phyloP scores from a whole-genome alignment of 129 eudicot genomes.

The sunflower (Helianthus annuus) region HanXRQr2.0-SUNRISE NC_035435.2:142671940-142672439 shows the following conservation, averaged over 20 bases:
- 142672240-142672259: constrained; percentile 6
- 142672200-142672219: constrained; percentile 92
- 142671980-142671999: constrained; percentile 57
- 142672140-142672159: constrained; percentile 86
- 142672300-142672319: constrained; percentile 83
- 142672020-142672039: constrained; percentile 5
- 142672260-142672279: constrained; percentile 8
- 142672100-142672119: constrained; percentile 90
- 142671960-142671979: constrained; percentile 91
- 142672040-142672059: constrained; percentile 13
- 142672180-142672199: constrained; percentile 84
- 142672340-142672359: constrained; percentile 98
- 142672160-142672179: constrained; percentile 98
- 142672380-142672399: constrained; percentile 66
- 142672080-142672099: constrained; percentile 86
- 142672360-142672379: constrained; percentile 69
- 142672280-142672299: constrained; percentile 15
- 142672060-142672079: constrained; percentile 1
- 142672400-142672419: constrained; percentile 74
- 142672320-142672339: constrained; percentile 75
- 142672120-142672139: constrained; percentile 92
- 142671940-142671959: constrained; percentile 82
- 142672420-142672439: constrained; percentile 78
- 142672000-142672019: not conserved
- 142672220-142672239: not conserved